Evolutionary conservation across 441 rosid species (phyloP).

Genomic region (Bocquillonia castaneifolia): DNA sequence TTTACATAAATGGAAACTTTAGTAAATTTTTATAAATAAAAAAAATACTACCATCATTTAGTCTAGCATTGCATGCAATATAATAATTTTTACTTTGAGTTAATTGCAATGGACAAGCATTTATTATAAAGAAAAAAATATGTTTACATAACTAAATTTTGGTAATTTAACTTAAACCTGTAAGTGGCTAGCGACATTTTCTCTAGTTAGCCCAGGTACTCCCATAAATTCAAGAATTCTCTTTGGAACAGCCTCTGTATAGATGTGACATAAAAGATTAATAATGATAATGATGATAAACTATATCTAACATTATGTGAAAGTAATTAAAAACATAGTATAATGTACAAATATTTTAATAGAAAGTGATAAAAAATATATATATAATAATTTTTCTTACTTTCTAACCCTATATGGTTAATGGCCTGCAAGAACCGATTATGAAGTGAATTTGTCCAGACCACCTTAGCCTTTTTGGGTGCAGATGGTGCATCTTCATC

Average conservation of each 20-base stretch:
- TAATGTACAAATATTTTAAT: no score
- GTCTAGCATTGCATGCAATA: background rate
- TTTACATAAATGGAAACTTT: background rate
- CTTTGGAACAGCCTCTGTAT: constrained; percentile 78
- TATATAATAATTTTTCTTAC: constrained; percentile 59
- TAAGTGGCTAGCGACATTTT: constrained; percentile 84
- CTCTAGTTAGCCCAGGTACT: constrained; percentile 62
- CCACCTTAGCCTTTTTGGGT: constrained; percentile 50
- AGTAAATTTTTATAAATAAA: background rate
- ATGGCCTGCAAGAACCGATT: constrained; percentile 63
- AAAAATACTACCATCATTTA: no score
- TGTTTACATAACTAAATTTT: background rate
- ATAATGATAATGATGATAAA: background rate
- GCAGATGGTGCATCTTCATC: constrained; percentile 17
- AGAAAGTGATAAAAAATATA: background rate
- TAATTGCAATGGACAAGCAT: background rate
- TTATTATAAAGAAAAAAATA: background rate
- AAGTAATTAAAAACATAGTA: background rate
- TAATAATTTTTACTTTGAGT: background rate
- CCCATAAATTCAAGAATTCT: constrained; percentile 71
- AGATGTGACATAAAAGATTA: background rate
- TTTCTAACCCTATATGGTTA: constrained; percentile 51
- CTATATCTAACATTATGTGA: background rate
- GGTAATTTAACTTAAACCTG: constrained; percentile 46
- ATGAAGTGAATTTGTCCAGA: constrained; percentile 65